Conservation (phyloP, 2,329 filamentous ascomycete species). For the Cercospora zeina region DNA sequence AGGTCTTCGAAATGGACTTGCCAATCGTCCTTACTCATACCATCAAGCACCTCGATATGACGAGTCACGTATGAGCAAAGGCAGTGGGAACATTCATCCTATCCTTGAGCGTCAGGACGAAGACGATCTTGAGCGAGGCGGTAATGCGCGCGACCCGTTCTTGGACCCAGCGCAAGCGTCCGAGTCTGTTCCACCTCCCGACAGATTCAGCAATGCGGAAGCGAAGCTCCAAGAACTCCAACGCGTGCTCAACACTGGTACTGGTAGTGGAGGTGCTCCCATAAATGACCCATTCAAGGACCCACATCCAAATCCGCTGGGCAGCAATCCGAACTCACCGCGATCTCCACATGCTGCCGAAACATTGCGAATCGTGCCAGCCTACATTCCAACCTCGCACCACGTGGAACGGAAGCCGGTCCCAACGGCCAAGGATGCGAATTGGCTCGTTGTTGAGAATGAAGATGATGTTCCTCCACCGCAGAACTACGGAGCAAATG, state of each 20-base stretch:
- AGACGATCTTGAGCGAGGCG: conserved; percentile 17
- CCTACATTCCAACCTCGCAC: conserved; percentile 25
- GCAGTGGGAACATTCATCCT: conserved; percentile 45
- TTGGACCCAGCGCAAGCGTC: conserved; percentile 39
- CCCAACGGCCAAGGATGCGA: conserved; percentile 30
- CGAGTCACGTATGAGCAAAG: conserved; percentile 51
- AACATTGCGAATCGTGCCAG: conserved; percentile 36
- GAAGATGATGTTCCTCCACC: conserved; percentile 19
- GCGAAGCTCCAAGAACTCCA: conserved; percentile 26
- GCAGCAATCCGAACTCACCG: conserved; percentile 40
- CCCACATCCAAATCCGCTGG: conserved; percentile 41
- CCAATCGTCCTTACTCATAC: conserved; percentile 42
- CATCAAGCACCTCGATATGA: conserved; percentile 49
- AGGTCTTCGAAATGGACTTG: conserved; percentile 47
- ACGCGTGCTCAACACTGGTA: conserved; percentile 19
- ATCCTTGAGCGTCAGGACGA: conserved; percentile 31
- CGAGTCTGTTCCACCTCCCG: conserved; percentile 26
- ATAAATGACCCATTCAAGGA: conserved; percentile 46
- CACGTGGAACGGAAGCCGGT: conserved; percentile 25
- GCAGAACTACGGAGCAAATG: neutral
- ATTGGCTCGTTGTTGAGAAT: conserved; percentile 35
- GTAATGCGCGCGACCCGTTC: conserved; percentile 43
- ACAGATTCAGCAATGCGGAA: conserved; percentile 23
- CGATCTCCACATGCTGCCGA: conserved; percentile 21
- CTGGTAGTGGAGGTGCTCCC: conserved; percentile 1